Conservation (phyloP, 2,329 filamentous ascomycete species). For the Pseudogymnoascus sp. region DNA sequence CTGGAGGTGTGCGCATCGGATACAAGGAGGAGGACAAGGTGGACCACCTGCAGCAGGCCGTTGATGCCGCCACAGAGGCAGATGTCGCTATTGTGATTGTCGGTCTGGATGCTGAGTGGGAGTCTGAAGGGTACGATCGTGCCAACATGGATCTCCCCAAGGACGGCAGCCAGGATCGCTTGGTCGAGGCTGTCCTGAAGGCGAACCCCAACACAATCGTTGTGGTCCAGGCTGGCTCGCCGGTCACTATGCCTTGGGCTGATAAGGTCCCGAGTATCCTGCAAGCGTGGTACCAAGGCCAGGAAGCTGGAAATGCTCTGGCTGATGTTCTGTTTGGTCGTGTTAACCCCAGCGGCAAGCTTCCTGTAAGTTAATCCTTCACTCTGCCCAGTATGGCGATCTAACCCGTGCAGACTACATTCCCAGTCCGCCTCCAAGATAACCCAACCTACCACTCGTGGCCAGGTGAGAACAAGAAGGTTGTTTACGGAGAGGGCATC, state of each 20-base stretch:
- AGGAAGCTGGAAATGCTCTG: slow-evolving; percentile 60
- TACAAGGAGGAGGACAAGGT: slow-evolving; percentile 56
- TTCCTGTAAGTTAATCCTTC: slow-evolving; percentile 35
- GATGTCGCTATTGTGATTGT: slow-evolving; percentile 62
- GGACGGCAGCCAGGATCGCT: slow-evolving; percentile 49
- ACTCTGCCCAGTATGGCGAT: slow-evolving; percentile 9
- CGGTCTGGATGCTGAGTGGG: slow-evolving; percentile 65
- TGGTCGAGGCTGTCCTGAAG: slow-evolving; percentile 52
- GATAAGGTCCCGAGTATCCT: slow-evolving; percentile 55
- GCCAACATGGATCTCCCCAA: slow-evolving; percentile 50
- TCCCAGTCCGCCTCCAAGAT: slow-evolving; percentile 54
- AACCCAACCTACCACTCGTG: slow-evolving; percentile 66
- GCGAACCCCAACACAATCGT: slow-evolving; percentile 60
- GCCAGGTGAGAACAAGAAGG: slow-evolving; percentile 60
- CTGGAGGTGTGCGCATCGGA: slow-evolving; percentile 63
- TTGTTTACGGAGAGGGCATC: slow-evolving; percentile 63
- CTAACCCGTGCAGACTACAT: slow-evolving; percentile 42
- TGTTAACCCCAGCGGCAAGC: slow-evolving; percentile 57
- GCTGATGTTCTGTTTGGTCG: slow-evolving; percentile 58
- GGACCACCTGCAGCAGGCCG: slow-evolving; percentile 56
- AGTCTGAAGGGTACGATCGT: slow-evolving; percentile 65
- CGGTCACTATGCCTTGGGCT: slow-evolving; percentile 63
- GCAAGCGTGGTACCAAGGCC: slow-evolving; percentile 63
- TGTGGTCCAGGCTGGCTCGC: slow-evolving; percentile 60
- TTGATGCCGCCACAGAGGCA: slow-evolving; percentile 49